Base-by-base conservation (phyloP, 768 basidiomycete species). In the Boletus sp. region DNA sequence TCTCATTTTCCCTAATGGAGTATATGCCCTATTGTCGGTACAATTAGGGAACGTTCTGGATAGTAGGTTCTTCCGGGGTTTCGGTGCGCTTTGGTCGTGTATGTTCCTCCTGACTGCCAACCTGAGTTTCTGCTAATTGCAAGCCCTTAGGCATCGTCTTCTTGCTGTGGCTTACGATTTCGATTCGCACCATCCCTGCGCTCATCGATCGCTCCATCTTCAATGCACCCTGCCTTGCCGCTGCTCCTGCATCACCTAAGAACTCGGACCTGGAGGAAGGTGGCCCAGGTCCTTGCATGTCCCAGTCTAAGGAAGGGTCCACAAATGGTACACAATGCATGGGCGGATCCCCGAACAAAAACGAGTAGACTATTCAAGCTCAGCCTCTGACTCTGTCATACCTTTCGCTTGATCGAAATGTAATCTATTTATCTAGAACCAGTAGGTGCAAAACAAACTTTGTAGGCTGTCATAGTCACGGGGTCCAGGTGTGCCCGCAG, bases 61-160 rank as follows among this genome's bases (percentile, higher is more conserved):
- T 33, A 80, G 79, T 49, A 64, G 66, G 1, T 79, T 81, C 66
- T 83, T 84, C 69, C 72, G 77, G 40, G 79, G 73, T 29, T 78
- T 83, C 50, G 84, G 83, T 36, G 76, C 82, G 0, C 73, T 79
- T 30, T 84, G 80, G 79, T 77, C 78, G 9, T 73, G 82, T 81
- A 61, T 52, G 79, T 68, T 47, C 1, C 52, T 30, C 47, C 14
- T 40, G 24, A 37, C 46, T 42, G n/a, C 36, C 30, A 15, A 7
- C 37, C 28, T 20, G n/a, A 3, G 20, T 35, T 37, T 41, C 20
- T 18, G 33, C 50, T 50, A 29, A 54, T 28, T 18, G 17, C 15
- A 2, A 44, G 5, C n/a, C 15, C 37, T 4, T 57, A 80, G 80
- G 74, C 24, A 17, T 77, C 28, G 75, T 75, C 11, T 75, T 80